Evolutionary conservation across 139 green algal genomes (phyloP), one percentile per base, ranked within the genome.

Genomic region (Chlorella sp.): DNA sequence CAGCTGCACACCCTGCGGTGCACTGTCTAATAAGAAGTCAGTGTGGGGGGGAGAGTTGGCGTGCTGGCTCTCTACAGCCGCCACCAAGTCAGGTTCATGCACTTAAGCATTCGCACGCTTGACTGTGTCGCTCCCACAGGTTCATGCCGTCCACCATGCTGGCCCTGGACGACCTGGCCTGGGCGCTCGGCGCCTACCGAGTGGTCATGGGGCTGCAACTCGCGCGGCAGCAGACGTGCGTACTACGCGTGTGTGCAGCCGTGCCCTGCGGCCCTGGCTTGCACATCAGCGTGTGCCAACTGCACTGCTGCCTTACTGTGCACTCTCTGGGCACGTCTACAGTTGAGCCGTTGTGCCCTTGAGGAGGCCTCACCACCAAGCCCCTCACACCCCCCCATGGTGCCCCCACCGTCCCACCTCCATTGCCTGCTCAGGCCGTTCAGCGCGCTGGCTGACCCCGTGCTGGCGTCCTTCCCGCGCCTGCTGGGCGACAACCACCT

Each of bases 101-200:
- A 10, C 42, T 55, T 55, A 10, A 55, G 42, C 10, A 26, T 55
- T 55, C 42, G 10, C 17, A 17, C 42, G 17, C 42, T 17, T 36
- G 24, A 6, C 27, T 67, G 61, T 29, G 14, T 64, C 23, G 4
- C 29, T 33, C 27, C 2, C 70, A 23, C 82, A 85, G 83, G 26
- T 83, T 73, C 60, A 82, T 86, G 77, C 83, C 83, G 1, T 31
- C 51, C 42, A 88, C 79, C 10, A 73, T 85, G 69, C 62, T 85
- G 20, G 79, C 69, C 23, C 42, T 73, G 3, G 42, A 70, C 2
- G 73, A 81, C 69, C 59, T 82, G 35, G 79, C 31, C 31, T 74
- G 60, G 27, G 50, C 72, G 2, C 60, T 88, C 62, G 83, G 59
- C 29, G 60, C 75, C 31, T 80, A 78, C 66, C 69, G 73, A 20